These are phyloP conservation scores for Bauhinia variegata DNA, from an alignment of 306 rosid species.

Conservation along the genomic window DNA sequence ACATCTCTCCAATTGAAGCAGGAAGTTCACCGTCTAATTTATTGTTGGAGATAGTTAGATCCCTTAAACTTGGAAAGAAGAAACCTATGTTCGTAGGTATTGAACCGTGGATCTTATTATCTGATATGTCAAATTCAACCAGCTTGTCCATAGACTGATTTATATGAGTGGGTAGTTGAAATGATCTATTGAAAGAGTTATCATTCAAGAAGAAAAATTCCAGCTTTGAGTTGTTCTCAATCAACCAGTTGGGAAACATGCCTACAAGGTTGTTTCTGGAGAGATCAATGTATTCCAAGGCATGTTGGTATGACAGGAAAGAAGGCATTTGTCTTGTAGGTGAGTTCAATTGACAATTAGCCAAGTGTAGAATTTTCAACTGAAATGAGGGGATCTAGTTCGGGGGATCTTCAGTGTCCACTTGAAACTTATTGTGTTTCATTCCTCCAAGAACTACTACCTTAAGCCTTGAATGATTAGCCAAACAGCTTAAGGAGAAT, in stretches of 20 bases:
- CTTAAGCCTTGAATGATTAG: conserved; percentile 32
- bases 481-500: conserved; percentile 22
- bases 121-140: background rate
- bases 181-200: conserved; percentile 1
- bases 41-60: conserved; percentile 10
- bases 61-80: background rate
- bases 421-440: background rate
- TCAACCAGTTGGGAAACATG: conserved; percentile 32
- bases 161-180: background rate
- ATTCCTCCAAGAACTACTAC: background rate
- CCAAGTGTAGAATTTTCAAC: background rate
- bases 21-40: conserved; percentile 25
- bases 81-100: conserved; percentile 17
- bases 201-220: background rate
- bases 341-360: background rate
- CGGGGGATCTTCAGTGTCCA: conserved; percentile 32
- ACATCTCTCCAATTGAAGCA: conserved; percentile 32
- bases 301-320: conserved; percentile 17
- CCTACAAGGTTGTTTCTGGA: conserved; percentile 29
- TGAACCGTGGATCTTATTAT: conserved; percentile 12
- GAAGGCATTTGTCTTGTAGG: conserved; percentile 2
- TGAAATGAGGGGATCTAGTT: conserved; percentile 34
- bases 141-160: background rate
- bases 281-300: conserved; percentile 5
- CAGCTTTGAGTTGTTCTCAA: conserved; percentile 29